Conservation (phyloP, 2,329 filamentous ascomycete species). For the Xylaria sp. region DNA sequence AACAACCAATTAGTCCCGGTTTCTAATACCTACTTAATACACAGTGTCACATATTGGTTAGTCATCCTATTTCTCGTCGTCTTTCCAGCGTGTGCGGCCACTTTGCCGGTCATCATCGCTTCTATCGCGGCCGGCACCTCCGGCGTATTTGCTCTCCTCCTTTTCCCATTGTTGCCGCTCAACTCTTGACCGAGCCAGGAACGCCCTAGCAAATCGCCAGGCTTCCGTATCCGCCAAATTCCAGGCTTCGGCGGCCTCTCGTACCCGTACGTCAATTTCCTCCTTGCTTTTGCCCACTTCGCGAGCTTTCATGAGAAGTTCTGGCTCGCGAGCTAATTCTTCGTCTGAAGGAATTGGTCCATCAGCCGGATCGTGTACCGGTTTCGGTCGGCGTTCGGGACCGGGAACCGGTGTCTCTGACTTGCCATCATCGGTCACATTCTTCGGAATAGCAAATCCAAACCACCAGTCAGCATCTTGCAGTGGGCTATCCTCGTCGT, state of each 20-base stretch:
- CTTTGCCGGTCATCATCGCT: constrained; percentile 50
- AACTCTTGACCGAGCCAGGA: constrained; percentile 68
- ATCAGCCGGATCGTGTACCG: constrained; percentile 59
- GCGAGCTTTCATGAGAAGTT: constrained; percentile 65
- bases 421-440: constrained; percentile 62
- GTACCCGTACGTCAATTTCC: constrained; percentile 58
- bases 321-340: constrained; percentile 65
- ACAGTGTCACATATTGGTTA: constrained; percentile 18
- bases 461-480: constrained; percentile 89
- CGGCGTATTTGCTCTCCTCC: constrained; percentile 72
- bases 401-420: constrained; percentile 68
- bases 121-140: constrained; percentile 67
- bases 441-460: constrained; percentile 80
- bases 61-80: constrained; percentile 24
- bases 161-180: constrained; percentile 77
- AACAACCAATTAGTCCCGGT: constrained; percentile 17
- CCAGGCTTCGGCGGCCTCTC: constrained; percentile 71
- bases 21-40: constrained; percentile 18
- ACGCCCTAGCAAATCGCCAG: constrained; percentile 80
- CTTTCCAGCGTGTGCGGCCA: constrained; percentile 45
- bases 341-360: constrained; percentile 64
- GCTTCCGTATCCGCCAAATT: constrained; percentile 79
- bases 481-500: constrained; percentile 68
- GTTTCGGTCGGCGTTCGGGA: constrained; percentile 65
- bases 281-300: constrained; percentile 59